These are phyloP conservation scores for Lodderomyces theae DNA, from an alignment of 1,139 yeast genomes.

Conservation along the genomic window DNA sequence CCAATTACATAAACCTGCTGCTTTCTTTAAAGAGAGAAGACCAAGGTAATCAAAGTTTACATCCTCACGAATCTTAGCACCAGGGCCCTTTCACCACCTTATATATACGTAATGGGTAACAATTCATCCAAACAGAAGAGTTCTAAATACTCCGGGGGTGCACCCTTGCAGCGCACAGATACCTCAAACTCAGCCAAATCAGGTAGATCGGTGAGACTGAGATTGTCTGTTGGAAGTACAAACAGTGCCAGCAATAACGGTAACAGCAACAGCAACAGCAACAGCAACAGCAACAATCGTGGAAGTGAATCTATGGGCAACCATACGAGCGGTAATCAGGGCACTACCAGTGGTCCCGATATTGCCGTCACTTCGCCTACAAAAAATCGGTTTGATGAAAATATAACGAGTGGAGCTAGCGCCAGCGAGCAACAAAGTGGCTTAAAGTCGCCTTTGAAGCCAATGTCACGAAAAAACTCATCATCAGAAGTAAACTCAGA, in stretches of 20 bases:
- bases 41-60: too few species aligned
- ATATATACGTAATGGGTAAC: slow-evolving; percentile 37
- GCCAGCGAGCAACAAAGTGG: slow-evolving; percentile 14
- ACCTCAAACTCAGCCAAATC: slow-evolving; percentile 53
- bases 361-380: not conserved
- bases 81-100: not conserved
- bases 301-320: too few species aligned
- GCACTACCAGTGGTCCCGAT: not conserved
- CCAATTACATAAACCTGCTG: too few species aligned
- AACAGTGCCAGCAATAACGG: slow-evolving; percentile 14
- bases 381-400: slow-evolving; percentile 1
- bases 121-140: slow-evolving; percentile 34
- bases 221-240: slow-evolving; percentile 30
- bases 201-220: slow-evolving; percentile 46
- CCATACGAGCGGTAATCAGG: not conserved
- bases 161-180: slow-evolving; percentile 51
- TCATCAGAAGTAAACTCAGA: slow-evolving; percentile 12
- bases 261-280: slow-evolving; percentile 14
- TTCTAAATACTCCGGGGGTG: slow-evolving; percentile 3
- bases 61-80: not conserved
- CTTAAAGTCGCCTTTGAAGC: slow-evolving; percentile 30
- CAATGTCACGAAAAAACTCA: slow-evolving; percentile 41
- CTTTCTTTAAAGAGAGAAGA: too few species aligned
- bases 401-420: not conserved
- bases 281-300: slow-evolving; percentile 11